Percentiles rank a stretch among this genome's conserved stretches.
Evolutionary conservation across 129 eudicot genomes (phyloP).

Genomic region (Kitagawia praeruptora): DNA sequence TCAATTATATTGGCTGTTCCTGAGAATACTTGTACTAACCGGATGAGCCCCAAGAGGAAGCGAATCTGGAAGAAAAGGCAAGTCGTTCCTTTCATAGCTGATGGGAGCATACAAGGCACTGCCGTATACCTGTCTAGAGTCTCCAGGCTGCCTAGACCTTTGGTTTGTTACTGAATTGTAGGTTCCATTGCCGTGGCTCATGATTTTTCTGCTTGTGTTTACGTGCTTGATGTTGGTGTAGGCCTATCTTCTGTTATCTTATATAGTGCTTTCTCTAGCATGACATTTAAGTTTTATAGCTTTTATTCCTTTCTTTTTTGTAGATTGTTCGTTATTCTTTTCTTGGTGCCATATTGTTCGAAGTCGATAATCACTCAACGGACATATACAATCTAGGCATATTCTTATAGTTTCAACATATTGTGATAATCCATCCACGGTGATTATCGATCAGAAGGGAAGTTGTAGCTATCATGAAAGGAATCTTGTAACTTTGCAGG

Average conservation of each 20-base stretch:
- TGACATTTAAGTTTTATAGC: background rate
- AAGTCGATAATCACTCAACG: background rate
- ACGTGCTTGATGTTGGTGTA: background rate
- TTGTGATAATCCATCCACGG: background rate
- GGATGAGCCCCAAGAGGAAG: background rate
- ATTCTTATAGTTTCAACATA: background rate
- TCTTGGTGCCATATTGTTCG: background rate
- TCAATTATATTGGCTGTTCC: background rate
- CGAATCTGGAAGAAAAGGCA: background rate
- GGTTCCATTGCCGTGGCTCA: constrained; percentile 11
- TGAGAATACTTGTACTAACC: constrained; percentile 9
- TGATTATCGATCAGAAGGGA: background rate
- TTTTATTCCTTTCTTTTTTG: constrained; percentile 6
- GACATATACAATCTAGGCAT: background rate
- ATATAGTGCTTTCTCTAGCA: background rate
- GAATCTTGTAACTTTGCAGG: background rate
- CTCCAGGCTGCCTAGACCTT: constrained; percentile 8
- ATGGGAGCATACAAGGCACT: background rate
- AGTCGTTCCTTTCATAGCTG: background rate
- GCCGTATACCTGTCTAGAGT: background rate
- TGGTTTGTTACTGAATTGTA: constrained; percentile 7
- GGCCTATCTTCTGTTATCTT: background rate
- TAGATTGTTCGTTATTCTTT: background rate
- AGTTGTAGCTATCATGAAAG: background rate
- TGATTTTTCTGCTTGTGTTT: background rate